Base-by-base conservation (phyloP, 2,329 filamentous ascomycete species). In the Fusarium acutatum region DNA sequence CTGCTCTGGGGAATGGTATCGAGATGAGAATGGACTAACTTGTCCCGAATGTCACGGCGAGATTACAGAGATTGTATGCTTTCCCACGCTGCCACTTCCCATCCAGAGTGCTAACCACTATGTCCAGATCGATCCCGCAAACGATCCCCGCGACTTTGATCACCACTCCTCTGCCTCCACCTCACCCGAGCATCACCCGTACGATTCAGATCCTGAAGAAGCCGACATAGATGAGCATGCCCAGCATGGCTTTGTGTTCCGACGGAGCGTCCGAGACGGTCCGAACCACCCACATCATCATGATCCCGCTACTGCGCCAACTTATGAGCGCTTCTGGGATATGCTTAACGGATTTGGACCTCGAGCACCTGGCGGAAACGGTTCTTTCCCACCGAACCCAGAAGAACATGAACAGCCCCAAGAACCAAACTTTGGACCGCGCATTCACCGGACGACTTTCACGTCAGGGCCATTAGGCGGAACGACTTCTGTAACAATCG, bases 11-110 rank as follows among this genome's bases (percentile, higher is more conserved):
- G 92, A 97, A 81, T 98, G 95, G 94, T 94, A 92, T 78, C 86
- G 90, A 67, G 89, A 94, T 67, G 88, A 93, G 72, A 86, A 88
- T 73, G 91, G 84, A 32, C 83, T 97, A 71, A 84, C 84, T 22
- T 99, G 96, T 80, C 94, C 95, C 22, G 82, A 84, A n/a, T 99
- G 96, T 80, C 80, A 87, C 8, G 90, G 91, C 41, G 94, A 97
- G 26, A 91, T 94, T 74, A 94, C 91, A 22, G 95, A 99, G 84
- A 94, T 98, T 77, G 95, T 97, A 86, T 79, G 92, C 86, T 32
- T 53, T 32, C 28, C 24, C 18, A 38, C 4, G 7, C 38, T 26
- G 30, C n/a, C 11, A 12, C 34, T 54, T 34, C 18, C 22, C 44
- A 9, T 18, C 32, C 47, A 52, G 28, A 37, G 49, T 47, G 43